Percentiles rank a stretch among this genome's conserved stretches.
Evolutionary conservation across 179 eudicot genomes (phyloP).

Genomic region (Heliamphora pulchella): DNA sequence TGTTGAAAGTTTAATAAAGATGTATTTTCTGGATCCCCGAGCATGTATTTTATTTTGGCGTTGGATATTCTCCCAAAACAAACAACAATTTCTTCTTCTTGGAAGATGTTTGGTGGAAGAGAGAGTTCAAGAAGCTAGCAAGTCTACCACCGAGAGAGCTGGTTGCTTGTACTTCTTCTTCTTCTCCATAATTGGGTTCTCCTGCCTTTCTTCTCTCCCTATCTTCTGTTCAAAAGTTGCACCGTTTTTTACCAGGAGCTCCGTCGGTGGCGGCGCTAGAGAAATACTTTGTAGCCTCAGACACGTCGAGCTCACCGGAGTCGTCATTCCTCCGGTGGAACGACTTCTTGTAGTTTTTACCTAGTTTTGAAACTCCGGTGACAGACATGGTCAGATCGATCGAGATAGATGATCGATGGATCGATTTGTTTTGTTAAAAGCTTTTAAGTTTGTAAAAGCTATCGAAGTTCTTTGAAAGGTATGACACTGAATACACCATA

Average conservation of each 20-base stretch:
- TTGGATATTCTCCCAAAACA: too few species aligned
- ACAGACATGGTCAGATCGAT: conserved; percentile 25
- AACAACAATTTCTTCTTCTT: conserved; percentile 66
- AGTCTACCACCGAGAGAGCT: conserved; percentile 83
- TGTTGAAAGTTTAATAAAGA: too few species aligned
- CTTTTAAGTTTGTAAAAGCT: too few species aligned
- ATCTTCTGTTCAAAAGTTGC: conserved; percentile 18
- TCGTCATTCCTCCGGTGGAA: conserved; percentile 39
- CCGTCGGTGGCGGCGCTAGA: conserved; percentile 31
- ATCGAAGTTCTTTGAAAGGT: too few species aligned
- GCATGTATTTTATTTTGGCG: too few species aligned
- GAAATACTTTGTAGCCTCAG: conserved; percentile 74
- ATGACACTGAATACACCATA: too few species aligned
- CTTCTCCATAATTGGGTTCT: conserved; percentile 12
- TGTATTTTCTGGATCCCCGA: too few species aligned
- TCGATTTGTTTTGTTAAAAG: too few species aligned
- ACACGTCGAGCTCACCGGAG: conserved; percentile 74
- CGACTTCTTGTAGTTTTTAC: conserved; percentile 30
- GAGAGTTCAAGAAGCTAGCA: conserved; percentile 70
- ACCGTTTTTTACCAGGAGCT: conserved; percentile 15
- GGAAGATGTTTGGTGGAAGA: conserved; percentile 57
- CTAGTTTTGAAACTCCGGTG: conserved; percentile 12
- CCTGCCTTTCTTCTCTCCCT: conserved; percentile 21
- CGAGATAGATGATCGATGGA: too few species aligned
- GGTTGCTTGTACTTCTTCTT: conserved; percentile 64